Evolutionary conservation across 495 filamentous ascomycete genomes (phyloP).

Genomic region (Neurospora pannonica): DNA sequence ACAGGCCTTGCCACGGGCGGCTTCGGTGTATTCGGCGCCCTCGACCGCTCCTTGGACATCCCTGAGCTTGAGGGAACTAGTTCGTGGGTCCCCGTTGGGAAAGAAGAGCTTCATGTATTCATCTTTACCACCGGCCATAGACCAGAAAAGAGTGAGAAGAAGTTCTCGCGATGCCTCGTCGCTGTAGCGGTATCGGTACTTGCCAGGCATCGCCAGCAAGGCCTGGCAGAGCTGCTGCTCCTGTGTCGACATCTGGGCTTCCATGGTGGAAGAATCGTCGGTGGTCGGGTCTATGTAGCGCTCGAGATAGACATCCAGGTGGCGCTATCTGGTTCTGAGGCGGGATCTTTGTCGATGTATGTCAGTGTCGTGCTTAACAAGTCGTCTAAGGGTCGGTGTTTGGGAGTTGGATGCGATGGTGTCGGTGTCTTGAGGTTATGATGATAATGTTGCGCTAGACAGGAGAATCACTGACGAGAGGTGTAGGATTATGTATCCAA

Average conservation of each 20-base stretch:
- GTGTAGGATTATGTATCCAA: background rate
- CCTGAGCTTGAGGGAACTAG: conserved; percentile 54
- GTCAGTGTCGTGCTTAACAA: background rate
- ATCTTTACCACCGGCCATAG: conserved; percentile 61
- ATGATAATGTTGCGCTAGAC: background rate
- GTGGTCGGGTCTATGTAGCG: background rate
- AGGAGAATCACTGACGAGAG: background rate
- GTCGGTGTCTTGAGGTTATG: background rate
- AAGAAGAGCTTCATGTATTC: conserved; percentile 72
- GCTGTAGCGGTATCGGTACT: conserved; percentile 63
- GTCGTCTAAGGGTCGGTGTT: background rate
- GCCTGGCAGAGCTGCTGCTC: conserved; percentile 71
- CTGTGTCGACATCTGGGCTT: conserved; percentile 51
- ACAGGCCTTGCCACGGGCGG: conserved; percentile 87
- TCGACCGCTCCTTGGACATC: conserved; percentile 86
- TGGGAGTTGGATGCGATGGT: background rate
- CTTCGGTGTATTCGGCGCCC: conserved; percentile 89
- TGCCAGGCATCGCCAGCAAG: conserved; percentile 60
- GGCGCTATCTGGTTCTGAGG: background rate
- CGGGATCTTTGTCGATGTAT: background rate
- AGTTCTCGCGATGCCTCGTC: conserved; percentile 58
- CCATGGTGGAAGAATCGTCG: conserved; percentile 22
- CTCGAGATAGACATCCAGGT: background rate
- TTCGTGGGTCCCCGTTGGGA: conserved; percentile 46
- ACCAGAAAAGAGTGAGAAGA: conserved; percentile 72